phyloP scores from a whole-genome alignment of 345 rosid species.

The Hirschfeldia incana region DNA sequence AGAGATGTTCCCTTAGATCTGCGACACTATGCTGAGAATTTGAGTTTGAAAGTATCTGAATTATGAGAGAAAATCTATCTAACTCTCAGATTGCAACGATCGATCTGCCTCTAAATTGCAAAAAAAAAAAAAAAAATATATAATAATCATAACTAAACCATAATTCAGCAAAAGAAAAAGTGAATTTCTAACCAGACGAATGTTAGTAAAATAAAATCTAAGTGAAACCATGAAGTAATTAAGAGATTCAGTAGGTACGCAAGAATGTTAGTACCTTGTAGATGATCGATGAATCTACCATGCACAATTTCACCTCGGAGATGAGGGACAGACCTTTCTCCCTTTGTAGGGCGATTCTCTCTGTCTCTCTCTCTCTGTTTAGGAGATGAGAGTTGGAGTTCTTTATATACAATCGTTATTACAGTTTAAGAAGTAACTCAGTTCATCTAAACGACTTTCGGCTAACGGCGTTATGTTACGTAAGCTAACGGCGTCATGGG shows the following conservation, averaged over 20 bases:
- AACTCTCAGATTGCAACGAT: constrained; percentile 13
- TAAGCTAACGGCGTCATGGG: constrained; percentile 36
- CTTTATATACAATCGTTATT: constrained; percentile 34
- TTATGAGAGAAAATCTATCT: not conserved
- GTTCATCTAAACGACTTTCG: constrained; percentile 32
- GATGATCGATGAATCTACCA: not conserved
- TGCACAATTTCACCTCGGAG: not conserved
- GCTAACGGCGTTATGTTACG: not conserved
- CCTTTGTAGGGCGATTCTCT: not conserved
- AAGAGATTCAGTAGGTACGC: not conserved
- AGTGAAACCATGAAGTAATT: constrained; percentile 21
- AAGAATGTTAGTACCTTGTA: not conserved
- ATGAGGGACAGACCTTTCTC: constrained; percentile 32
- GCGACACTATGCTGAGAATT: constrained; percentile 4
- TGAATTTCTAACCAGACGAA: constrained; percentile 18
- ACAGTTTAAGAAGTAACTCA: constrained; percentile 5
- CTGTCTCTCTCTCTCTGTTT: constrained; percentile 7
- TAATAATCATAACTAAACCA: not conserved
- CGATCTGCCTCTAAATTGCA: constrained; percentile 31
- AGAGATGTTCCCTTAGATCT: constrained; percentile 45
- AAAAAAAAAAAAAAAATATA: not conserved
- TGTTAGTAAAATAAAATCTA: constrained; percentile 34
- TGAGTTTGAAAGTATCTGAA: not conserved
- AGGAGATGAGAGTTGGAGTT: constrained; percentile 28
- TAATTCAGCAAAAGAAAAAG: constrained; percentile 21